Base-by-base conservation (phyloP, 1,284 basidiomycete genomes). In the Pterulicium gracile region DNA sequence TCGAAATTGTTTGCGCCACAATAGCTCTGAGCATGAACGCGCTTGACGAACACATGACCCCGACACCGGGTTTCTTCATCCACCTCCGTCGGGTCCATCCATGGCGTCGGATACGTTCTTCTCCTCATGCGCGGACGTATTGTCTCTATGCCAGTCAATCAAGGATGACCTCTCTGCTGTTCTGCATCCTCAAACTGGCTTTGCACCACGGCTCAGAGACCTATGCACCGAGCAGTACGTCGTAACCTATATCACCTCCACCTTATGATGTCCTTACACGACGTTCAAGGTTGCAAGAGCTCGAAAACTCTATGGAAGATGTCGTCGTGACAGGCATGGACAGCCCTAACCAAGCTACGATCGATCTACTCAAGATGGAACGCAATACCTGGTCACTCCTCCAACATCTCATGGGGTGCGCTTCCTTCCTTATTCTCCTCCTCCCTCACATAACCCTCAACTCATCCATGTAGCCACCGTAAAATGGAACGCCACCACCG, bases 351-450 rank as follows among this genome's bases (percentile, higher is more conserved):
- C 61, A 59, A 14, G 69, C 75, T 15, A 79, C 83, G 54, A 51
- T 80, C 1, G 77, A 81, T 23, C 65, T 78, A 1, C 62, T 89
- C 51, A 69, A 72, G 20, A 67, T 91, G 58, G 89, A 92, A 60
- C 70, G 77, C 40, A 81, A 86, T 59, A 91, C 89, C 1, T 92
- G 89, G 89, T 74, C 72, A 1, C 68, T 92, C 0, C 58, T 91
- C 2, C 86, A 89, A 59, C 76, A 77, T 3, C 67, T 92, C 14
- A 77, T 82, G 67, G 73, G 81, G 78, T 83, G 57, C 43, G 65
- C 62, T n/a, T n/a, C n/a, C n/a, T n/a, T n/a, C n/a, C n/a, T n/a
- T n/a, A n/a, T n/a, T n/a, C n/a, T n/a, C n/a, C n/a, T n/a, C n/a
- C n/a, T n/a, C n/a, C n/a, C n/a, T n/a, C n/a, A n/a, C n/a, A n/a